A percentile compares a stretch with the other conserved stretches of the same genome.
Conservation (phyloP, 139 green algal species). For the Ulvella scutata region DNA sequence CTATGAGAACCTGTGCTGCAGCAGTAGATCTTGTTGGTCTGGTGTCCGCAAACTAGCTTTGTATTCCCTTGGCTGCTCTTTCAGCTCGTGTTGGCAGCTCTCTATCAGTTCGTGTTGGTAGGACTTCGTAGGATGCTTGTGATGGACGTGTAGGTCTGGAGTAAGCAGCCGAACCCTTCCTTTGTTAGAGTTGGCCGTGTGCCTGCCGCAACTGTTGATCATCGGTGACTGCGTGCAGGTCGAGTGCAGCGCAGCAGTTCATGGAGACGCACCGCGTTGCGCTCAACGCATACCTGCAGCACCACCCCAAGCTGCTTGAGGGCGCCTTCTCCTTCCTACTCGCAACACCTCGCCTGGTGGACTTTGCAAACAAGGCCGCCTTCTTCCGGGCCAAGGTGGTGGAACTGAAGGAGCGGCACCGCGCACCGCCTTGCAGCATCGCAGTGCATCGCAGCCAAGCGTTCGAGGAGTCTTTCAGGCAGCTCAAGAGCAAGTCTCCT, state of each 20-base stretch:
- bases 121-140: too few relatives aligned
- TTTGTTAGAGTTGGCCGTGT: too few relatives aligned
- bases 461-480: slow-evolving; percentile 95
- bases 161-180: too few relatives aligned
- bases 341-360: slow-evolving; percentile 62
- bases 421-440: slow-evolving; percentile 46
- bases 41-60: too few relatives aligned
- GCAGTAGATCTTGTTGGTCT: too few relatives aligned
- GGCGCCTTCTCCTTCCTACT: slow-evolving; percentile 60
- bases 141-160: too few relatives aligned
- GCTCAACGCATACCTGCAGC: slow-evolving; percentile 78
- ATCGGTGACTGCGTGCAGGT: background rate
- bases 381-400: slow-evolving; percentile 56
- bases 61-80: too few relatives aligned
- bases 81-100: too few relatives aligned
- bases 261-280: slow-evolving; percentile 69
- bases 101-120: too few relatives aligned
- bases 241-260: slow-evolving; percentile 30
- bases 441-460: slow-evolving; percentile 69
- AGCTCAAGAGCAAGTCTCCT: slow-evolving; percentile 64
- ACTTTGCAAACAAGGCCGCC: slow-evolving; percentile 96
- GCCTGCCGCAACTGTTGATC: background rate
- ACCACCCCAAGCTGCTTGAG: slow-evolving; percentile 63
- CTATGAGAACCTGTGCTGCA: too few relatives aligned
- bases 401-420: slow-evolving; percentile 33